Evolutionary conservation across 495 filamentous ascomycete species (phyloP), one percentile per base, ranked within the genome.

Genomic region (Penicillium mononematosum): DNA sequence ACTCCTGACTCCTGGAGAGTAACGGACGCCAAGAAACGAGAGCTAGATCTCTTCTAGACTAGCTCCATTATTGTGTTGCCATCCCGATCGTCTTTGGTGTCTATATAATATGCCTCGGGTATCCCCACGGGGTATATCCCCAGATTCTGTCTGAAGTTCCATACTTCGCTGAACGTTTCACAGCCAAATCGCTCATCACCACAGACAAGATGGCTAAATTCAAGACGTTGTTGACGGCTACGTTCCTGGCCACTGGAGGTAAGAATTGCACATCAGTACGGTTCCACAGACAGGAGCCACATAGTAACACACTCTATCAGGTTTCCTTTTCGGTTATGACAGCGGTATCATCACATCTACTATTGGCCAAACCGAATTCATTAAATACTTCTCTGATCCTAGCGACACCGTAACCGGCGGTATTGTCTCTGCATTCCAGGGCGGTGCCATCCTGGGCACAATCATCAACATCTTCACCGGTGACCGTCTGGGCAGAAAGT

Each of bases 381-480:
- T 69, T 22, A 64, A 61, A 19, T 77, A 79, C 61, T 80, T 78
- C 48, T 51, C 45, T 50, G 52, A 62, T 25, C 67, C 67, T 3
- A 74, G 65, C 14, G 60, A 75, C 55, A 69, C 71, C 10, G 58
- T 70, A 4, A 75, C 75, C 5, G 74, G 76, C 10, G 78, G 78
- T 14, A 75, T 81, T 25, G 78, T 80, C 29, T 79, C 77, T 6
- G 64, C 77, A 12, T 81, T 77, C 38, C 74, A 77, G 36, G 68
- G 64, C 1, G 62, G 62, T 61, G 78, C 78, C 10, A 79, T 78
- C 56, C 56, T 75, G 2, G 77, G 78, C 1, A 75, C 77, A 11
- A 72, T 77, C 4, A 71, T 73, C 12, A 75, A 78, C 31, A 70
- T 75, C 22, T 60, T 70, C 14, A 70, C 69, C 12, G 73, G 71